Evolutionary conservation across 1,284 basidiomycete genomes (phyloP).

Genomic region (Ganoderma meredithae): DNA sequence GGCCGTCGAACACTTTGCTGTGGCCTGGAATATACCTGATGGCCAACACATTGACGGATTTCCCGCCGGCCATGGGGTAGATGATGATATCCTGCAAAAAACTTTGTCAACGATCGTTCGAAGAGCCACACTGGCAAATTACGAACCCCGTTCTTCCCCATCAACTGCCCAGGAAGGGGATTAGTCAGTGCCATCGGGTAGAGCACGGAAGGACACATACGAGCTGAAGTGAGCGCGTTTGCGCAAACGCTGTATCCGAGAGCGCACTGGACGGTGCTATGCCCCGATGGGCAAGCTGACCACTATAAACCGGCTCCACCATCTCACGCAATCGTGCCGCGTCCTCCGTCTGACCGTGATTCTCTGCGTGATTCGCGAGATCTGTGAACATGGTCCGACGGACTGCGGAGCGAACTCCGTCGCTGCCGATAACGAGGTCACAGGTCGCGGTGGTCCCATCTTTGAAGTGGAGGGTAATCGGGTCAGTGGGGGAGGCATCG

Average conservation of each 20-base stretch:
- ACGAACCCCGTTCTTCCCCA: conserved; percentile 13
- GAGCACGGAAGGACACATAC: background rate
- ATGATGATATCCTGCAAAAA: background rate
- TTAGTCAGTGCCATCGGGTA: background rate
- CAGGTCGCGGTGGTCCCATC: conserved; percentile 54
- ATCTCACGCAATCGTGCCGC: conserved; percentile 3
- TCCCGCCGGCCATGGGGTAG: conserved; percentile 23
- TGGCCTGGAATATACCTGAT: conserved; percentile 28
- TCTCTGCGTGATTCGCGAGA: conserved; percentile 24
- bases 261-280: conserved; percentile 6
- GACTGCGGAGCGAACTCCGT: conserved; percentile 55
- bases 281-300: conserved; percentile 9
- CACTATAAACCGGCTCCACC: conserved; percentile 8
- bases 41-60: conserved; percentile 36
- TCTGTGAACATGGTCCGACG: conserved; percentile 32
- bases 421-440: conserved; percentile 59
- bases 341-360: conserved; percentile 24
- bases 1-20: conserved; percentile 32
- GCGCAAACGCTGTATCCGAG: background rate
- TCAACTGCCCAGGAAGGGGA: background rate
- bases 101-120: background rate
- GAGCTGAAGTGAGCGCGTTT: background rate
- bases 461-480: conserved; percentile 53
- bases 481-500: conserved; percentile 33
- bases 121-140: background rate